Base-by-base conservation (phyloP, 129 eudicot genomes). In the Tagetes erecta region DNA sequence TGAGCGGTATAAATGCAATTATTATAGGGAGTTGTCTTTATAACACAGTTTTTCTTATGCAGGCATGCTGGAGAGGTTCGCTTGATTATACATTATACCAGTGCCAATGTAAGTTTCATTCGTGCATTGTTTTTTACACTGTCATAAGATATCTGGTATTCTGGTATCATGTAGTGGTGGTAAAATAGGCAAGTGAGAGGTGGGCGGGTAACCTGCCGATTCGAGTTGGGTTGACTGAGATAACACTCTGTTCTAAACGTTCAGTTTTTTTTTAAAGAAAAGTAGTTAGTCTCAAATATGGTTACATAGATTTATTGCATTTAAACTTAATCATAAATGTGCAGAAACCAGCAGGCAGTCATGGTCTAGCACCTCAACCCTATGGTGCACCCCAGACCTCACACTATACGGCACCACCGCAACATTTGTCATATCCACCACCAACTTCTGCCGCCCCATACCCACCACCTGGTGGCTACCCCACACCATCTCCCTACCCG, bases 61-160 rank as follows among this genome's bases (percentile, higher is more conserved):
- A 93, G 98, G 82, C 85, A 83, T 88, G 87, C 97, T 34, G 98
- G 97, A 68, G 98, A 91, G 80, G 84, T 94, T 58, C 92, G 96
- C 65, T 58, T 94, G 41, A 91, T 91, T 40, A 83, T 91, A 87
- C 93, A 90, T 64, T 91, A 84, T 62, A 41, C 87, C 6, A 81
- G 56, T 70, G 85, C 89, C 84, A 80, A 73, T 71, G 97, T 88
- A 80, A 88, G 98, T 81, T 80, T 13, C 13, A 46, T 68, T 51
- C 9, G 36, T 65, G 62, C 20, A 56, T 51, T 20, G 27, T 33
- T 6, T 46, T 72, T 63, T 40, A 31, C 70, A 42, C 50, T 72
- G 64, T 66, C 13, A 39, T 38, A 70, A 49, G 39, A 11, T 70
- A 33, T 34, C 6, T 49, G 2, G 9, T 70, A 70, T 38, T 34